phyloP scores from a whole-genome alignment of 805 yeast genomes.

The Torulaspora microellipsoides region DNA sequence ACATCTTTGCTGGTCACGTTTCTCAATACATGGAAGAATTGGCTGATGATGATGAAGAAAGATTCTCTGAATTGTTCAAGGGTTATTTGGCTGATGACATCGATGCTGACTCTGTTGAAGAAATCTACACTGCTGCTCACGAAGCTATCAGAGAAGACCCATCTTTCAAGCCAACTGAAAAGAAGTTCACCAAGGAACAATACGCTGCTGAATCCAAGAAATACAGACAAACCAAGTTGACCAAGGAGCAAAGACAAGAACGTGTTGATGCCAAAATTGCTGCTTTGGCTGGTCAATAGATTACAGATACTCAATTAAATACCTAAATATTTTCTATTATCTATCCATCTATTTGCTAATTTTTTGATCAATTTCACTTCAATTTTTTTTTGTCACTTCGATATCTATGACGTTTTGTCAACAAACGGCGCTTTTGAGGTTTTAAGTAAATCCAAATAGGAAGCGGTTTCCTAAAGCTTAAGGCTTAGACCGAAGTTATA shows the following conservation, averaged over 20 bases:
- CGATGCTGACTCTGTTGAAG: constrained; percentile 96
- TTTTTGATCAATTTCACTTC: not conserved
- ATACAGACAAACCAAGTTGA: constrained; percentile 81
- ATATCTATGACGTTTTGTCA: too few relatives aligned
- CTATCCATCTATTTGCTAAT: not conserved
- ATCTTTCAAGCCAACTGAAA: constrained; percentile 78
- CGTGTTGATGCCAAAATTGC: constrained; percentile 91
- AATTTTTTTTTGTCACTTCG: not conserved
- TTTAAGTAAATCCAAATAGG: not conserved
- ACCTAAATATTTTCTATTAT: not conserved
- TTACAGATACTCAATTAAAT: constrained; percentile 8
- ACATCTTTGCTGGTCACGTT: constrained; percentile 99
- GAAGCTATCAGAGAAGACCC: constrained; percentile 96
- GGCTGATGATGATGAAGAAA: constrained; percentile 99
- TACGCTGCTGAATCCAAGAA: constrained; percentile 96
- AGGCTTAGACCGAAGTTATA: too few relatives aligned
- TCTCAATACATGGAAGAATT: constrained; percentile 99
- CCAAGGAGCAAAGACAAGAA: constrained; percentile 87
- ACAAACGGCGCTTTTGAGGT: not conserved
- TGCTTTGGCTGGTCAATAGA: constrained; percentile 56
- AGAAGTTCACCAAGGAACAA: constrained; percentile 95
- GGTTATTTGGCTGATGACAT: constrained; percentile 94
- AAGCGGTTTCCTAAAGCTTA: too few relatives aligned
- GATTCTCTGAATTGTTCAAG: constrained; percentile 93
- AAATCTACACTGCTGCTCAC: constrained; percentile 91